These are phyloP conservation scores for Strobilomyces dryophilus DNA, from an alignment of 768 basidiomycete genomes.

Conservation along the genomic window DNA sequence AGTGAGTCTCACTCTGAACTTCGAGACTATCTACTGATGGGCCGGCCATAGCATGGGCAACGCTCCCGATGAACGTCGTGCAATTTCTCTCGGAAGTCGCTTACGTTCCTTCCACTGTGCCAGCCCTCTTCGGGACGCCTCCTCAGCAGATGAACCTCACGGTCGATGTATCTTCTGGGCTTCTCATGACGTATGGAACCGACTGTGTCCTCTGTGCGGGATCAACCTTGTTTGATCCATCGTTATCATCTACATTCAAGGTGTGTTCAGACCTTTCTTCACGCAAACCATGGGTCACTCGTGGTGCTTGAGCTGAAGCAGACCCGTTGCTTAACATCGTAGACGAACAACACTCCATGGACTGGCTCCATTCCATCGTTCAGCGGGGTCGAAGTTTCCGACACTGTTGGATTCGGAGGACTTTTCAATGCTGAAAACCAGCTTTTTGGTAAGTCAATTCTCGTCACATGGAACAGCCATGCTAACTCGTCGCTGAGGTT, in stretches of 20 bases:
- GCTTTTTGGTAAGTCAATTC: slow-evolving; percentile 13
- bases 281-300: not conserved
- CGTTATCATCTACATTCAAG: slow-evolving; percentile 23
- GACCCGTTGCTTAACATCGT: not conserved
- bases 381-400: slow-evolving; percentile 15
- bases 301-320: not conserved
- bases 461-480: not conserved
- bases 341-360: slow-evolving; percentile 21
- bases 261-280: slow-evolving; percentile 8
- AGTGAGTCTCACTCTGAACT: slow-evolving; percentile 4
- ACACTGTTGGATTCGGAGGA: slow-evolving; percentile 20
- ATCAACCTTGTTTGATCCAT: slow-evolving; percentile 15
- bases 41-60: slow-evolving; percentile 20
- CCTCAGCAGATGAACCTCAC: slow-evolving; percentile 27
- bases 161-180: slow-evolving; percentile 10
- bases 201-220: slow-evolving; percentile 28
- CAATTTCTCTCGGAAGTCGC: slow-evolving; percentile 10
- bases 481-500: not conserved
- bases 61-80: slow-evolving; percentile 21
- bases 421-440: slow-evolving; percentile 11
- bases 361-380: slow-evolving; percentile 10
- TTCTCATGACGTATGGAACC: slow-evolving; percentile 14
- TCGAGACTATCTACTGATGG: not conserved
- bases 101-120: slow-evolving; percentile 13
- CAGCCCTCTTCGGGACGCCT: slow-evolving; percentile 23